A percentile compares a stretch with the other conserved stretches of the same genome.
Conservation (phyloP, 2,329 filamentous ascomycete genomes). For the Penicillium digitatum region DNA sequence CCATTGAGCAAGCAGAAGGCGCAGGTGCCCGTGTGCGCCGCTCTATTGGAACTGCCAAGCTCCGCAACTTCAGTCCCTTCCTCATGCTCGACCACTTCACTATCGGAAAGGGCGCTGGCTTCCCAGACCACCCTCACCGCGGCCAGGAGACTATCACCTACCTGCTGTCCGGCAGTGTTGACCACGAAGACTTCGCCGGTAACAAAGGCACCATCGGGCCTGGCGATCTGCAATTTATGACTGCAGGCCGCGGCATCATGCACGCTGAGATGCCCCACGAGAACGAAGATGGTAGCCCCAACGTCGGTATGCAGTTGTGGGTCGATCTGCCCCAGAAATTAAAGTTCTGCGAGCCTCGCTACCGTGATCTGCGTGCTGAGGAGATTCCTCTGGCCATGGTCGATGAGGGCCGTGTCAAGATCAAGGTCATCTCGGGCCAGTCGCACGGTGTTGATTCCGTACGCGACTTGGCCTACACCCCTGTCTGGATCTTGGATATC, state of each 20-base stretch:
- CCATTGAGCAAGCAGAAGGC: slow-evolving; percentile 81
- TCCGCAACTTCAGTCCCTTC: slow-evolving; percentile 87
- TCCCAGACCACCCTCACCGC: slow-evolving; percentile 79
- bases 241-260: slow-evolving; percentile 83
- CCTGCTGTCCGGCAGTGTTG: slow-evolving; percentile 75
- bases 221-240: slow-evolving; percentile 98
- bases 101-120: slow-evolving; percentile 74
- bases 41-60: slow-evolving; percentile 76
- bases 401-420: slow-evolving; percentile 67
- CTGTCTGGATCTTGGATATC: slow-evolving; percentile 92
- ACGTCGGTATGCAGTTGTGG: slow-evolving; percentile 91
- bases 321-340: slow-evolving; percentile 79
- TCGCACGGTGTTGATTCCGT: slow-evolving; percentile 80
- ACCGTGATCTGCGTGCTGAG: slow-evolving; percentile 72
- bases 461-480: slow-evolving; percentile 89
- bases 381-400: slow-evolving; percentile 75
- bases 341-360: slow-evolving; percentile 86
- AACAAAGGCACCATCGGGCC: slow-evolving; percentile 76
- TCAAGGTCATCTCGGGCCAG: slow-evolving; percentile 89
- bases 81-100: slow-evolving; percentile 95
- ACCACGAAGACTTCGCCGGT: slow-evolving; percentile 90
- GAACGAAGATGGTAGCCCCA: slow-evolving; percentile 69
- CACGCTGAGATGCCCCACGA: slow-evolving; percentile 92
- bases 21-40: slow-evolving; percentile 82
- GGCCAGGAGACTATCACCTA: slow-evolving; percentile 92